Evolutionary conservation across 139 green algal species (phyloP), one percentile per base, ranked within the genome.

Genomic region (Haematococcus sp.): DNA sequence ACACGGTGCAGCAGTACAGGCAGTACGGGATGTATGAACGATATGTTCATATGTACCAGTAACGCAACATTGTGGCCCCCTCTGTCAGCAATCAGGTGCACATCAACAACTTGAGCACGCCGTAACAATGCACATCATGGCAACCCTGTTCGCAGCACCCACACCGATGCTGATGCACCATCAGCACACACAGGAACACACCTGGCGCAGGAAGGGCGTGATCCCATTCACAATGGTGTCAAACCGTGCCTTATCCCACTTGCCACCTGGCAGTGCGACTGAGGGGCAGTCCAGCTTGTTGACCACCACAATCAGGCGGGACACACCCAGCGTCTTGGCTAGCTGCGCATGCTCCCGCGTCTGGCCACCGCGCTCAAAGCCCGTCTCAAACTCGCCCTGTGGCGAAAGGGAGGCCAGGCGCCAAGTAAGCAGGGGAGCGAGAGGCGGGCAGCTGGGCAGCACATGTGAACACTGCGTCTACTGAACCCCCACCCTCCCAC

Each of bases 201-300:
- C 40, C 40, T 49, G 40, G 40, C 83, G 87, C 27, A 97, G 81
- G 87, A 99, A 99, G 17, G 93, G 94, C 30, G 86, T 92, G 44
- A 98, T 76, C 69, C 93, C 93, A 49, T 81, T 86, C 63, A 95
- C 87, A 58, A 99, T 96, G 65, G 96, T 88, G 74, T 97, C 88
- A 71, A 91, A 99, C 35, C 94, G 86, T 40, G 80, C 82, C 81
- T 95, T 88, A 65, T 82, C 81, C 91, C 91, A 96, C 56, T 91
- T 79, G 68, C 82, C 75, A 32, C 64, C 77, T 4, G 49, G 59
- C 31, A 84, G 72, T 5, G 73, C 71, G n/a, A 95, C 85, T 25
- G 83, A 92, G 28, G 81, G 75, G 76, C 94, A 91, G 80, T 96
- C 92, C 86, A 98, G 92, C 81, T 99, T 99, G 87, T 98, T 99